Percentiles rank a stretch among this genome's conserved stretches.
These are phyloP conservation scores for Apiotrichum laibachii DNA, from an alignment of 1,284 basidiomycete genomes.

Conservation along the genomic window DNA sequence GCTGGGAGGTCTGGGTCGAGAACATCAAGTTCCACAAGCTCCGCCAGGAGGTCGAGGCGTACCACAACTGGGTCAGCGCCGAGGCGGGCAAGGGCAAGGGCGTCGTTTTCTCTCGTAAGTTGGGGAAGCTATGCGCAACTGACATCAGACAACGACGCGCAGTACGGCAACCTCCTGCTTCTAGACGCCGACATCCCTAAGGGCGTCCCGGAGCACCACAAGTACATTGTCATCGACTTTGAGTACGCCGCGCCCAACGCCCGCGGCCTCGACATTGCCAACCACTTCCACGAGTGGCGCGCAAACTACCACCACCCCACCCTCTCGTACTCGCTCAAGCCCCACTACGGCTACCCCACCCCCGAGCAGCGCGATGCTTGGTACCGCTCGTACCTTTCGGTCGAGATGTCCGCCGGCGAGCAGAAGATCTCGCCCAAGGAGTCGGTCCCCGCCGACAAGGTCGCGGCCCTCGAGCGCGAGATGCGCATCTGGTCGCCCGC, in stretches of 20 bases:
- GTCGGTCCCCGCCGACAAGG: constrained; percentile 36
- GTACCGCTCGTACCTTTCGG: constrained; percentile 71
- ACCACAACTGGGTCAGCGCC: constrained; percentile 40
- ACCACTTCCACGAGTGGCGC: constrained; percentile 95
- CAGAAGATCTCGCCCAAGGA: constrained; percentile 35
- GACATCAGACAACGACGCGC: constrained; percentile 78
- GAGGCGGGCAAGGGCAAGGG: constrained; percentile 39
- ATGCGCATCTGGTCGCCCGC: constrained; percentile 81
- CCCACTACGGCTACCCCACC: constrained; percentile 69
- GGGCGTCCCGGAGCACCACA: constrained; percentile 50
- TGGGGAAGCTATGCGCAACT: neutral
- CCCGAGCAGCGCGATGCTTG: constrained; percentile 72
- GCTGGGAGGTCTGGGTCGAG: constrained; percentile 45
- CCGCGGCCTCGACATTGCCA: constrained; percentile 87
- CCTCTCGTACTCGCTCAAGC: constrained; percentile 68
- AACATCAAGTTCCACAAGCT: constrained; percentile 43
- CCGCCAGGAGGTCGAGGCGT: constrained; percentile 43
- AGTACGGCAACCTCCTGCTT: constrained; percentile 86
- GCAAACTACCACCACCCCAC: constrained; percentile 74
- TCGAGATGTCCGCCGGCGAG: constrained; percentile 37
- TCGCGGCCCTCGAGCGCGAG: constrained; percentile 64
- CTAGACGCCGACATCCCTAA: constrained; percentile 60
- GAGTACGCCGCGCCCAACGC: constrained; percentile 89
- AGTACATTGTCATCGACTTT: constrained; percentile 93
- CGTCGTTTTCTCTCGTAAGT: constrained; percentile 51